Evolutionary conservation across 305 asterid species (phyloP).

Genomic region (Fraxinus baroniana): DNA sequence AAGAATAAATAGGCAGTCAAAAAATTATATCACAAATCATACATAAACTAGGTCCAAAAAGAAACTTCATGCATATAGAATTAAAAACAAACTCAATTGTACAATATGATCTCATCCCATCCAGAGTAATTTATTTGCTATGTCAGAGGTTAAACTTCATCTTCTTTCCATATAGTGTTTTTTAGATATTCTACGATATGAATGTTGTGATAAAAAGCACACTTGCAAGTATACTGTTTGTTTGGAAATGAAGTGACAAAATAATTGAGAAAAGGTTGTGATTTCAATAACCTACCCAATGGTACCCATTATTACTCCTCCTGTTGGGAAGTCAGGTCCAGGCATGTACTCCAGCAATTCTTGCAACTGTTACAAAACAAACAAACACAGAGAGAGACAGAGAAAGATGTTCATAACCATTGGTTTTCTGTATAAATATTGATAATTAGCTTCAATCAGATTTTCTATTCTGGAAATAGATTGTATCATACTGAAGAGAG

Average conservation of each 20-base stretch:
- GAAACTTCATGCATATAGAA: neutral
- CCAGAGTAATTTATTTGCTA: neutral
- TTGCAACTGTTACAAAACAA: slow-evolving; percentile 58
- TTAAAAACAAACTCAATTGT: neutral
- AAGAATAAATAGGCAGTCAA: slow-evolving; percentile 21
- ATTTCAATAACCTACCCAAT: slow-evolving; percentile 58
- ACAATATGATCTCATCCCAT: slow-evolving; percentile 1
- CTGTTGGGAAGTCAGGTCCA: slow-evolving; percentile 99
- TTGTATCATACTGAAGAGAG: slow-evolving; percentile 5
- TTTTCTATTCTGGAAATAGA: slow-evolving; percentile 6
- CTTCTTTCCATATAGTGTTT: slow-evolving; percentile 7
- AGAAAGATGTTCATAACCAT: slow-evolving; percentile 7
- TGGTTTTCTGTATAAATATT: slow-evolving; percentile 1
- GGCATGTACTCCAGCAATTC: slow-evolving; percentile 97
- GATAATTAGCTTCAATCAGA: neutral
- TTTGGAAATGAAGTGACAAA: slow-evolving; percentile 11
- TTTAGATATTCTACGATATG: neutral
- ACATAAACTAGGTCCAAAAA: neutral
- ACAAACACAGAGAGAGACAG: neutral
- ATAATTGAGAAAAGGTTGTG: slow-evolving; percentile 5
- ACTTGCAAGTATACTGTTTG: neutral
- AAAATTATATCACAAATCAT: neutral
- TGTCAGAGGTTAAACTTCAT: neutral
- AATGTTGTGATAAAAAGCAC: slow-evolving; percentile 12
- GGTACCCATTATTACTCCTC: slow-evolving; percentile 96